Base-by-base conservation (phyloP, 1,284 basidiomycete species). In the Ganoderma leucocontextum region DNA sequence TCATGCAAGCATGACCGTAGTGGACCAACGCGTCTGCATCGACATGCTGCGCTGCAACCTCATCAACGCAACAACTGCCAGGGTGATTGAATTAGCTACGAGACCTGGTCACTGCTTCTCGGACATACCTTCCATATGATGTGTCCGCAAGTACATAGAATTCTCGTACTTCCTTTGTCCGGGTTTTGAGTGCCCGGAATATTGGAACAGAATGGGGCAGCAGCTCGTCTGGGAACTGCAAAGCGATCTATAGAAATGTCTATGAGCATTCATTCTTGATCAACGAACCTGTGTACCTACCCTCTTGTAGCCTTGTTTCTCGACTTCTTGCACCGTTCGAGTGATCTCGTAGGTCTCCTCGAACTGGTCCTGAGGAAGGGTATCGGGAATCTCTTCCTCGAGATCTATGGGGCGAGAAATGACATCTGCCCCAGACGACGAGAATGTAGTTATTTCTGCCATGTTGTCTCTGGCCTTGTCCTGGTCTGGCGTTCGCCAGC, bases 151-250 rank as follows among this genome's bases (percentile, higher is more conserved):
- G 86, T 6, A 99, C 92, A 78, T 97, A 99, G 35, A 96, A 83
- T 73, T 97, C 90, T 67, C 82, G 82, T 22, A 78, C 82, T 17
- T 75, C 72, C 25, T 85, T 83, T 22, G 94, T 81, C 63, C 78
- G 78, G 4, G 77, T 77, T 76, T 91, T 93, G 38, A 99, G 84
- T 2, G 83, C 80, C 55, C 88, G 86, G 77, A 91, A 98, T n/a
- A 99, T 91, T 0, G 92, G 91, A 1, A 98, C 95, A 0, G 96
- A 95, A 71, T 95, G 91, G 25, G 89, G 87, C 6, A 99, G 82
- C 10, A 98, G 88, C 79, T 98, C 95, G 78, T 99, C 97, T 0
- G 98, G 97, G 74, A 99, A 99, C 79, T 99, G 97, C 12, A 99
- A 86, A 0, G 95, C 96, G 64, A 96, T 89, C 94, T 96, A 41